Base-by-base conservation (phyloP, 441 rosid species). In the Arabidopsis hybrid region DNA sequence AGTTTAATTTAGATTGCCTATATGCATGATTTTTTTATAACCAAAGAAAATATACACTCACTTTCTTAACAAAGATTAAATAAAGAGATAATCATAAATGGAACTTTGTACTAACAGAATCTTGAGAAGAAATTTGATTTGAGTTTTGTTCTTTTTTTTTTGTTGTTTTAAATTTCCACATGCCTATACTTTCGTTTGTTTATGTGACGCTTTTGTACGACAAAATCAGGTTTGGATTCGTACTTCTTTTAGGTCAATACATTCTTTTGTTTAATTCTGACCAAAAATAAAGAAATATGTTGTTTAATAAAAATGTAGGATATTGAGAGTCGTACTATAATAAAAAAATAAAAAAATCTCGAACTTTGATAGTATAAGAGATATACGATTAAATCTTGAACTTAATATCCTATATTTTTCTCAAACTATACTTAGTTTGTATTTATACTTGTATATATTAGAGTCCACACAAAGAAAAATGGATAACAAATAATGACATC, bases 121-220 rank as follows among this genome's bases (percentile, higher is more conserved):
- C 43, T 13, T 69, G 47, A 32, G 42, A 50, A 39, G 18, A 9
- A 62, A 52, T 62, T 43, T 62, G 46, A 71, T 71, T 71, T 63
- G 76, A 43, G 14, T 62, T 52, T 42, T 51, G 35, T 21, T 21
- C 26, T 51, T 60, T 10, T 61, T 60, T 29, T 36, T 69, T 69
- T 8, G 8, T 46, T 36, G 67, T 60, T 49, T 51, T 52, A 32
- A 62, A 63, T 52, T 62, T 67, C 55, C 76, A 52, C 36, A 62
- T 31, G 46, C 75, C 43, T 51, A 49, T 40, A 71, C 55, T 72
- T 62, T 62, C 69, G 55, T 62, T 53, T 62, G 45, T 62, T 62
- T 53, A 42, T 53, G 56, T 34, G 69, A 72, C 57, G 12, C 76
- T 63, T 62, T 63, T 53, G 76, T 63, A 72, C 69, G 70, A 53